Evolutionary conservation across 148 eudicot species (phyloP).

Genomic region (Polygonum maritimum): DNA sequence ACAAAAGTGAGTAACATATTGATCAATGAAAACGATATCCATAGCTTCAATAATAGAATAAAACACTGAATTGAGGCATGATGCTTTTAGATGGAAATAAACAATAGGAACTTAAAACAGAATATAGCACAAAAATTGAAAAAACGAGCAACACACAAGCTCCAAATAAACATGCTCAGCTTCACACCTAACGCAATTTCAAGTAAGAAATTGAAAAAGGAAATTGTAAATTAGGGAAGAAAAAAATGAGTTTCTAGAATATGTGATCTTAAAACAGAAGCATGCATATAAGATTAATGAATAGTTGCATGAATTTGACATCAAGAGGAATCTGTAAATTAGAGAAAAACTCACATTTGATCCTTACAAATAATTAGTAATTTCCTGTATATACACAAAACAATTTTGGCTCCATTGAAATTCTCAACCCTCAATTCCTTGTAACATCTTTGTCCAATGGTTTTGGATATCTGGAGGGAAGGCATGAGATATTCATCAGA

Average conservation of each 20-base stretch:
- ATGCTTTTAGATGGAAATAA: neutral
- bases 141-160: neutral
- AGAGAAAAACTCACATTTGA: constrained; percentile 58
- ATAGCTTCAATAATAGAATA: neutral
- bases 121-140: neutral
- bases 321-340: neutral
- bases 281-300: neutral
- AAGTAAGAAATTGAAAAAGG: neutral
- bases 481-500: constrained; percentile 10
- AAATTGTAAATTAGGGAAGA: too few species aligned
- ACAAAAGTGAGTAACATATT: too few species aligned
- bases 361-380: constrained; percentile 73
- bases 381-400: constrained; percentile 71
- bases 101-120: neutral
- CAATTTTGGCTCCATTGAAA: constrained; percentile 51
- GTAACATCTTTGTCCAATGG: constrained; percentile 85
- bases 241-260: neutral
- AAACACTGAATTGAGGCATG: neutral
- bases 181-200: neutral
- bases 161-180: neutral
- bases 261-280: neutral
- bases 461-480: constrained; percentile 54
- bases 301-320: neutral
- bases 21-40: neutral
- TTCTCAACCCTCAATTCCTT: constrained; percentile 75